Base-by-base conservation (phyloP, 176 grass and related monocot species). In the Carex scoparia region DNA sequence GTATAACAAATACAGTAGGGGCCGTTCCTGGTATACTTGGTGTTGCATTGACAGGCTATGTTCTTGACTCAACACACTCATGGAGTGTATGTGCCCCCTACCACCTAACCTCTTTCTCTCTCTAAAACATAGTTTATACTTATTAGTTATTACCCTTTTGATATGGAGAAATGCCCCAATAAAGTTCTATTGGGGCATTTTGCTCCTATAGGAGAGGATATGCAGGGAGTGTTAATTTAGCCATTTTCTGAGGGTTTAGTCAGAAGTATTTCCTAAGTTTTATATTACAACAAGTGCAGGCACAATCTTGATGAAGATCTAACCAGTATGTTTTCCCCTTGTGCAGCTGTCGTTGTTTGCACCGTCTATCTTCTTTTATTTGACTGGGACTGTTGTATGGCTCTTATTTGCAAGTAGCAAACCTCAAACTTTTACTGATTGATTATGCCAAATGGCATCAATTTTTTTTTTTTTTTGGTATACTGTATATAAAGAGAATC, bases 361-460 rank as follows among this genome's bases (percentile, higher is more conserved):
- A 6, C 97, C 93, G n/a, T 96, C 97, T 0, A 96, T 99, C 81
- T 96, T 99, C 87, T 99, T 99, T 83, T 99, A 99, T 86, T 83
- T 99, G 70, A 96, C 91, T 5, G 97, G 93, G 65, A 96, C 93
- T 33, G 90, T 56, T 64, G 87, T 99, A 62, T 99, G 93, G 97
- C 69, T 99, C 64, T 80, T 89, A 88, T 96, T 96, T 67, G 88
- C 90, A 69, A 99, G 91, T 84, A 99, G 93, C 81, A 74, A 94
- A 46, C 96, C 96, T 31, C 93, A 99, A 85, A 84, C 84, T 35
- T 95, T 99, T 75, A 84, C 84, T 16, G 51, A 91, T 48, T 87
- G 79, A 69, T 79, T 59, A 42, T 61, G 44, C 81, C 11, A 5
- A 5, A 23, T 49, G 12, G 31, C 14, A 10, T 44, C 71, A 75